Evolutionary conservation across 1,284 basidiomycete genomes (phyloP), one percentile per base, ranked within the genome.

Genomic region (Blastosporella zonata): DNA sequence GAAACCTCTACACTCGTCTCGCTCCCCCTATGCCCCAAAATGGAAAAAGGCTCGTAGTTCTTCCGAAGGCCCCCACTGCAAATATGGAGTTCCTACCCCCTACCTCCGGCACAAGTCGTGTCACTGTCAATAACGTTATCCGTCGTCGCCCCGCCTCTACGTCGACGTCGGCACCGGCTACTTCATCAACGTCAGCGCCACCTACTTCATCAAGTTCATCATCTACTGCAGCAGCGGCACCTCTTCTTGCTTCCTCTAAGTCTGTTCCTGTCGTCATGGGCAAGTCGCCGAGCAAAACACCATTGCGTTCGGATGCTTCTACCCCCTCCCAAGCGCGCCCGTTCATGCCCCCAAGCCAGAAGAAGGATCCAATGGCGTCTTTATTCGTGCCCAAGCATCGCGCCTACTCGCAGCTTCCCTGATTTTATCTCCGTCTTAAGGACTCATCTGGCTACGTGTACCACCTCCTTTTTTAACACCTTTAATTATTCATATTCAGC

Each of bases 351-450:
- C 64, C 65, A n/a, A 49, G 57, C 18, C 54, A 68, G 52, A 85
- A 81, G 70, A 86, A 75, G 64, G 77, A 85, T 61, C 81, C 79
- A 21, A 79, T 79, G 75, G 71, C 82, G 41, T 72, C 77, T 43
- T 65, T 89, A 31, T 89, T 89, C 63, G 81, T 89, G 66, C 87
- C 86, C 38, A 89, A 87, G 65, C 82, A 81, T 57, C 81, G 82
- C 49, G 73, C 78, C 17, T 67, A 79, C 62, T 84, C 83, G 34
- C 84, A 87, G 59, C 73, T 77, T 13, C 72, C 76, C 50, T 63
- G 68, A 55, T 65, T 35, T 10, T 17, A 12, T 23, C 27, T 49
- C 34, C 17, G 22, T 41, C 15, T n/a, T 18, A 31, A 25, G 10
- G 9, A 38, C 39, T 25, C 27, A 9, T 42, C 23, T 31, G 29